Base-by-base conservation (phyloP, 2,329 filamentous ascomycete genomes). In the Diaporthe citri region DNA sequence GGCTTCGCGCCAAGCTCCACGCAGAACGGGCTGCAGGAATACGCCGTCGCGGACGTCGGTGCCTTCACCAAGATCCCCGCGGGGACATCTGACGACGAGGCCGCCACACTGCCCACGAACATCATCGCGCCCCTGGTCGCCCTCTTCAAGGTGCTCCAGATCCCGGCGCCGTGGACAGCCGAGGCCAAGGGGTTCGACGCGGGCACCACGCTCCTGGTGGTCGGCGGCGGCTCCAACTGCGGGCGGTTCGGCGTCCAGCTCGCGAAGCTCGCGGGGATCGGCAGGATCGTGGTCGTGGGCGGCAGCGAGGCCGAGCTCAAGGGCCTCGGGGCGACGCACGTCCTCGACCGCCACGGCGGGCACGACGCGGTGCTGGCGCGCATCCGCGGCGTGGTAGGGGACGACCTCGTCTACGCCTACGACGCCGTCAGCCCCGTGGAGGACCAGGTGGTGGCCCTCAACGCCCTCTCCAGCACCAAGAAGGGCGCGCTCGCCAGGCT, bases 321-420 rank as follows among this genome's bases (percentile, higher is more conserved):
- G 56, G 71, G 46, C 10, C 80, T 78, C 25, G 85, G 85, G 1
- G 86, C 86, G 1, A 86, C 85, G 1, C 81, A 86, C 76, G 80
- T 86, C 2, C 75, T 86, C n/a, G 82, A 85, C 71, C 84, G 85
- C 6, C 81, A 85, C 70, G 81, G 78, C 1, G 76, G 77, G 9
- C 46, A 82, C 43, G 81, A 84, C 13, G 80, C 80, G 4, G 78
- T 85, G 3, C 76, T 79, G 0, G 74, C 72, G 0, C 78, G 81
- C n/a, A 82, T 86, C 71, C 80, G 81, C 1, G 79, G 76, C 2
- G 77, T 85, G 9, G 83, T 84, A 1, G 83, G 83, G 4, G 85
- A 86, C 74, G 83, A 85, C 8, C 77, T 86, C 6, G 17, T 84
- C 8, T 85, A 86, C 73, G 82, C 80, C 2, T 83, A 80, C 72